Percentiles rank a stretch among this genome's conserved stretches.
Conservation (phyloP, 305 asterid genomes). For the Fraxinus angustifolia region DNA sequence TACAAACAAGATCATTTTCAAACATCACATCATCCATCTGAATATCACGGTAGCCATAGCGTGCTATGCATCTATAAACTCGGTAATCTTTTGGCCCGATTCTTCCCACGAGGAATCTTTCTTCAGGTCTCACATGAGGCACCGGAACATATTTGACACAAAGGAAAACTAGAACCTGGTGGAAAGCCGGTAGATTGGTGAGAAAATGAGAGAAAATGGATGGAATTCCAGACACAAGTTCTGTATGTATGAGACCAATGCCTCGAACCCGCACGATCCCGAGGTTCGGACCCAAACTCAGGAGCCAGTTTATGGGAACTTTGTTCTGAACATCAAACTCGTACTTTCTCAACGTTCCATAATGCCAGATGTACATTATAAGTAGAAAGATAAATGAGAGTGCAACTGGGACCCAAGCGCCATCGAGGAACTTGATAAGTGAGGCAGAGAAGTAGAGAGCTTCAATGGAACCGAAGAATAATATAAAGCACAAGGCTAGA, state of each 20-base stretch:
- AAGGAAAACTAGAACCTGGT: conserved; percentile 71
- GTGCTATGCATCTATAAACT: conserved; percentile 73
- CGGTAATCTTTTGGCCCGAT: conserved; percentile 71
- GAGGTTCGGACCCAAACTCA: conserved; percentile 65
- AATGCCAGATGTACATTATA: conserved; percentile 76
- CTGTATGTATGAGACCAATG: conserved; percentile 84
- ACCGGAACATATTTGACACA: conserved; percentile 80
- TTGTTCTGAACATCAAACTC: conserved; percentile 85
- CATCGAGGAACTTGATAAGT: conserved; percentile 78
- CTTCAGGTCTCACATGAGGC: conserved; percentile 83
- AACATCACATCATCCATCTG: conserved; percentile 72
- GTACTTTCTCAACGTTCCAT: conserved; percentile 68
- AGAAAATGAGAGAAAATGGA: conserved; percentile 84
- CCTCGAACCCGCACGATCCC: conserved; percentile 84
- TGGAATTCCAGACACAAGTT: conserved; percentile 85
- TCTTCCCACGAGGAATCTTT: conserved; percentile 78
- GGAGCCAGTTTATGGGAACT: conserved; percentile 78
- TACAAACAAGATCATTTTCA: conserved; percentile 70
- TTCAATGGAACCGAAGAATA: conserved; percentile 84
- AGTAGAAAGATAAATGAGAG: conserved; percentile 59
- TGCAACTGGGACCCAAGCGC: conserved; percentile 87
- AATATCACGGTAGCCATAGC: conserved; percentile 74
- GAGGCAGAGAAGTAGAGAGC: conserved; percentile 92
- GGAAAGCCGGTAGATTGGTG: conserved; percentile 90
- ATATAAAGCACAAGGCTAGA: conserved; percentile 58